Evolutionary conservation across 306 rosid genomes (phyloP), one percentile per base, ranked within the genome.

Genomic region (Cercis canadensis): DNA sequence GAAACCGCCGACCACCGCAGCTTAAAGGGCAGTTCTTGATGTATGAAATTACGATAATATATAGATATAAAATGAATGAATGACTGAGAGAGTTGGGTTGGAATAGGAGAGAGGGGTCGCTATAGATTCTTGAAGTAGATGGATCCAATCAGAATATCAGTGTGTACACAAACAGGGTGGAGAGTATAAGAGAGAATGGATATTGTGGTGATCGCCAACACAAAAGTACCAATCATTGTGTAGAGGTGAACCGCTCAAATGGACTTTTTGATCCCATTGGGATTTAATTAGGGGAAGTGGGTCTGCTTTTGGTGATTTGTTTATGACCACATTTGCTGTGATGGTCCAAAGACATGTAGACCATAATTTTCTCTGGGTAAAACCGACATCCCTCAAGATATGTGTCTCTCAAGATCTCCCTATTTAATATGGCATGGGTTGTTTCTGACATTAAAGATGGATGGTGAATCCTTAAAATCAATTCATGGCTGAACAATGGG

Each of bases 171-270:
- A n/a, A 13, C 19, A 24, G 75, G 53, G 57, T 53, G 66, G 65
- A 57, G 37, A 18, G 15, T 17, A 40, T 40, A n/a, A 58, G 45
- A 58, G 24, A 6, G 13, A 13, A 29, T 41, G 52, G 19, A 10
- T 12, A 24, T 16, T 33, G 52, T 8, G 71, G 6, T 64, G 49
- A 66, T 57, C 15, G 72, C 58, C 75, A 76, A 72, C 82, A 67
- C 54, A 29, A 74, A 74, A 60, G 79, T 55, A 54, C 19, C 57
- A 67, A 73, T 79, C 51, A 67, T 78, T 78, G 82, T 63, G 8
- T 11, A 12, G 6, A 19, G 57, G 1, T 11, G 62, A 69, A 77
- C 55, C 69, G 57, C 68, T 55, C 49, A 44, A 46, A 61, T 67
- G 41, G 83, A 79, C 62, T 67, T 73, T 73, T 61, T 24, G 0